Base-by-base conservation (phyloP, 2,329 filamentous ascomycete species). In the Ophiostoma australiae region DNA sequence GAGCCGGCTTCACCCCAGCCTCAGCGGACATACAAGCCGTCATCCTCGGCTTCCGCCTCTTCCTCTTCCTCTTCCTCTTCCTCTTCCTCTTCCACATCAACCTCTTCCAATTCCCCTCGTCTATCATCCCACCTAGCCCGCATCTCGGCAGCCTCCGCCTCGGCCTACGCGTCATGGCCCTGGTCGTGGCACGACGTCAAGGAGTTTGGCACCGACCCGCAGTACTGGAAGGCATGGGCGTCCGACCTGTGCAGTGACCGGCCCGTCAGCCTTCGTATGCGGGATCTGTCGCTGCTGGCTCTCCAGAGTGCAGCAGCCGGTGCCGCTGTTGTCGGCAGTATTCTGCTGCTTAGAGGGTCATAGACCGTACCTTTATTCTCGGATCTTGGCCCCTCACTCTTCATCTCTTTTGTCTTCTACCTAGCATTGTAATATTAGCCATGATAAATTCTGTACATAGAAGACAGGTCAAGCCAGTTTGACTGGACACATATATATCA, bases 211-310 rank as follows among this genome's bases (percentile, higher is more conserved):
- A 73, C 76, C 17, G 79, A 84, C 55, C 81, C 81, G 1, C 74
- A 76, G 3, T 77, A 79, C 72, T 88, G 86, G 82, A 84, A 80
- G 75, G 80, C 82, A 7, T 81, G 81, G 3, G 75, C 86, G 5
- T 76, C 80, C 58, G 89, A 92, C 73, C 78, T 92, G 20, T 87
- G 85, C 79, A 92, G 90, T 79, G 88, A 92, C 71, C 83, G 88
- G 74, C 81, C 80, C 73, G 81, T 93, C 76, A 82, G 85, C 68
- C 76, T 92, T 73, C 86, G 86, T 63, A 91, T 91, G 82, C 85
- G 87, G 69, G 91, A 94, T 76, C 81, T 90, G 41, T 92, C 91
- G 2, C 79, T 90, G n/a, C 81, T 91, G 74, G 89, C 86, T 68
- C 80, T 92, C 48, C 87, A 93, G 79, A 86, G 90, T 70, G 88